Evolutionary conservation across 495 filamentous ascomycete genomes (phyloP), one percentile per base, ranked within the genome.

Genomic region (Extremus antarcticus): DNA sequence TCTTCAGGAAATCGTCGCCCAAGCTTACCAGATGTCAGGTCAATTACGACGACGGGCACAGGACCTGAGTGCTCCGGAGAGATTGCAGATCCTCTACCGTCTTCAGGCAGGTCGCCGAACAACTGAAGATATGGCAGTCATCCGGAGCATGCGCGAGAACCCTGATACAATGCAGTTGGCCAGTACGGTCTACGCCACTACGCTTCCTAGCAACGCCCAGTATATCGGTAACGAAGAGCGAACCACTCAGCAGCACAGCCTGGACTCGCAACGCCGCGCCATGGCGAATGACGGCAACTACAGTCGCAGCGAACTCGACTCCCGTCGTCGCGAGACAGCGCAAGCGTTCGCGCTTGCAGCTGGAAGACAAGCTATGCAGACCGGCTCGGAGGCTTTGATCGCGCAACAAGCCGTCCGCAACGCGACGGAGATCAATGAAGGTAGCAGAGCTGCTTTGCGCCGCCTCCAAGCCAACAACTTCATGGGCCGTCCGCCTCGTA

Each of bases 311-410:
- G 59, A 58, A 43, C 59, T 61, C 19, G 46, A 61, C 32, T 50
- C 54, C 15, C 51, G 46, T 16, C 25, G 59, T 8, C 51, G 50
- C 7, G 55, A 45, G 7, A 21, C 59, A 8, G 25, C 50, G 13
- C 46, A 35, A n/a, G 49, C 53, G 1, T 48, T 58, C 20, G 55
- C 56, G 1, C 23, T 58, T 25, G 59, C 59, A 0, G 59, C 59
- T 20, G 55, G 59, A 21, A 38, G 59, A 0, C 48, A 58, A 3
- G 59, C 59, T 1, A 58, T 62, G 59, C 56, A 29, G 13, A 55
- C 59, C 13, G 46, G 59, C 9, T 24, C 55, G 1, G 11, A 35
- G 7, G 47, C 25, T 13, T 32, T 62, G 1, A 20, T 62, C 3
- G 55, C 57, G n/a, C 59, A 40, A 13, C 54, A 58, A 50, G 59